Base-by-base conservation (phyloP, 805 yeast species). In the Saccharomycopsis fibuligera region DNA sequence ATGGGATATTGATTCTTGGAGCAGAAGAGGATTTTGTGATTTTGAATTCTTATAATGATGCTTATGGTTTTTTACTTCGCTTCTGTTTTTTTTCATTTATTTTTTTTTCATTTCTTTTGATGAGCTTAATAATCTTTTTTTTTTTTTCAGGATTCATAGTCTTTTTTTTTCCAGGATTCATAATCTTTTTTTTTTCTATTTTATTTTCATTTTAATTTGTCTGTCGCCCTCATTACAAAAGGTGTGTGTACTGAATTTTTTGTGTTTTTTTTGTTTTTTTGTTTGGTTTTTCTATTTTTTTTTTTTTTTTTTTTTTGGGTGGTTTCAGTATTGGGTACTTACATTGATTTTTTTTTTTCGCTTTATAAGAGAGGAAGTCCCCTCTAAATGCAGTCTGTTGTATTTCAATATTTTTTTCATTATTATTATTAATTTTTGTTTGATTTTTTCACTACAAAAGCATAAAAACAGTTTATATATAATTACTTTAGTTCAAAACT, bases 1-100 rank as follows among this genome's bases (percentile, higher is more conserved):
- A 55, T 86, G 91, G 89, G 77, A 75, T 38, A 73, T 86, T 41
- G 84, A 83, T 57, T 72, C 77, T 14, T 74, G 80, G 74, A 75
- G 77, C 27, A 68, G 86, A 58, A 67, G 83, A 50, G 75, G 82
- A 49, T 77, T 77, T 54, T 35, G 48, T 12, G 51, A 43, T 9
- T 48, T 21, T 27, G 51, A 48, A 47, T 44, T 44, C 19, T 44
- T n/a, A 6, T 44, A 35, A 36, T 39, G 10, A 2, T 39, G 10
- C 12, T 27, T 27, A 12, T 8, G 12, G 8, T 27, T 12, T 27
- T 27, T 12, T 8, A 27, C 12, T 27, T 8, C 31, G 31, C 31
- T 27, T 8, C 31, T 27, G 31, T 27, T 27, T 27, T 27, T 27
- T 27, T 12, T 27, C 31, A 8, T 27, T 27, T 27, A 27, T 27